phyloP scores from a whole-genome alignment of 2,329 filamentous ascomycete genomes.

The Neopestalotiopsis rosae region DNA sequence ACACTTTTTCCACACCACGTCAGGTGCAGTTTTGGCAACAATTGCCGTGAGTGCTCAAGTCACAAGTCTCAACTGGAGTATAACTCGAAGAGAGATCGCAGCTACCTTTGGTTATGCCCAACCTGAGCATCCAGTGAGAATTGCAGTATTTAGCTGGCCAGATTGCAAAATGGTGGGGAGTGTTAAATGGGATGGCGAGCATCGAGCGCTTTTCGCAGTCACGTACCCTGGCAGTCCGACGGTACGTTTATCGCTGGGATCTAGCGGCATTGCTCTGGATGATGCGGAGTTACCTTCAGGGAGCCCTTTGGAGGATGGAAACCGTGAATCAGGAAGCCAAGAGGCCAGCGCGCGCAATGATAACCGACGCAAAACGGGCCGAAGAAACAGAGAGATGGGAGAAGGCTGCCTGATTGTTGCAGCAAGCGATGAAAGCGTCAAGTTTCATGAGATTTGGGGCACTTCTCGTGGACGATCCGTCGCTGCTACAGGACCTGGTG shows the following conservation, averaged over 20 bases:
- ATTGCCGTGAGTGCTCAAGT: conserved; percentile 95
- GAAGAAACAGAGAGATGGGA: conserved; percentile 22
- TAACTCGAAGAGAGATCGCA: conserved; percentile 82
- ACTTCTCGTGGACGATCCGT: conserved; percentile 63
- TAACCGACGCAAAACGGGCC: background rate
- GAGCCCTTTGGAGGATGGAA: conserved; percentile 35
- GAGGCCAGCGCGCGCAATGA: background rate
- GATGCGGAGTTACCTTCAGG: conserved; percentile 52
- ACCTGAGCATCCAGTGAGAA: conserved; percentile 85
- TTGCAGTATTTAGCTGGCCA: conserved; percentile 95
- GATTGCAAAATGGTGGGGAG: conserved; percentile 84
- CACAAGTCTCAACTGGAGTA: conserved; percentile 90
- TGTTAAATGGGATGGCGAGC: conserved; percentile 81
- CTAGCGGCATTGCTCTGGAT: conserved; percentile 23
- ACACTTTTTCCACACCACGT: conserved; percentile 89
- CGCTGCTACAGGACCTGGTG: conserved; percentile 55
- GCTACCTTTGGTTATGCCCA: conserved; percentile 95
- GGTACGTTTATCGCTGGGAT: background rate
- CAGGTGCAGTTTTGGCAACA: conserved; percentile 83
- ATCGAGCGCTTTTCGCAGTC: conserved; percentile 86
- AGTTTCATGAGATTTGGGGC: conserved; percentile 92
- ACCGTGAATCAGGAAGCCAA: background rate
- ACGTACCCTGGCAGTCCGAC: conserved; percentile 68
- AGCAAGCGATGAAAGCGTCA: conserved; percentile 88
- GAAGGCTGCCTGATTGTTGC: conserved; percentile 91